A percentile compares a stretch with the other conserved stretches of the same genome.
Evolutionary conservation across 192 early-diverging fungal species (phyloP).

Genomic region (Backusella circina): DNA sequence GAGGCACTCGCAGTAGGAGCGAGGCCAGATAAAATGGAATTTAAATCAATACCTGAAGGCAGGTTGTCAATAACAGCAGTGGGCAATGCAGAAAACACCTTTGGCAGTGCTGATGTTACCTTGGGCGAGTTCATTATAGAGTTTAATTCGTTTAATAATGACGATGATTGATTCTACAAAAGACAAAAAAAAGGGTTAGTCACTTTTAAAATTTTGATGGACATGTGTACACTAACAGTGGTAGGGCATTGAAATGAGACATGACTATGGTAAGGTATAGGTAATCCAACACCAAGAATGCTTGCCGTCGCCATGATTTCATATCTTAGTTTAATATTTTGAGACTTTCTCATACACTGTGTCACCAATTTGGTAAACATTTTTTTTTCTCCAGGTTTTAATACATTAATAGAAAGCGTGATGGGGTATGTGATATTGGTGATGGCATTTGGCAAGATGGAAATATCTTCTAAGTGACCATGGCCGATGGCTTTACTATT

Average conservation of each 20-base stretch:
- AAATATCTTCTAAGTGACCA: conserved; percentile 35
- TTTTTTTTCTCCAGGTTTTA: conserved; percentile 17
- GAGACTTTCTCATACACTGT: conserved; percentile 37
- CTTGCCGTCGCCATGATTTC: conserved; percentile 11
- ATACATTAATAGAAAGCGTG: conserved; percentile 22
- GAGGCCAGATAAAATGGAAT: background rate
- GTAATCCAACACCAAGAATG: conserved; percentile 37
- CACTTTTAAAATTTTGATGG: background rate
- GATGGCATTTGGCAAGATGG: conserved; percentile 33
- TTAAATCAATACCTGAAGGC: background rate
- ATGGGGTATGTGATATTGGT: conserved; percentile 44
- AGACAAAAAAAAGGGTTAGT: background rate
- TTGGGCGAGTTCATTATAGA: background rate
- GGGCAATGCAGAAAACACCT: background rate
- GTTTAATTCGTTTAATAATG: background rate
- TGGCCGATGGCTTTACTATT: conserved; percentile 37
- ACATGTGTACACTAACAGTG: conserved; percentile 18
- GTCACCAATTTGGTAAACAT: conserved; percentile 39
- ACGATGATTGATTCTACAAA: background rate
- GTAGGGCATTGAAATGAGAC: conserved; percentile 31
- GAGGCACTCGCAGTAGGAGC: background rate
- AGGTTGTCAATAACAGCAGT: background rate
- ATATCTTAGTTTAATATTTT: conserved; percentile 22
- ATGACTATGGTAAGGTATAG: conserved; percentile 32
- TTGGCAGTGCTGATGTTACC: background rate